Evolutionary conservation across 306 rosid species (phyloP).

Genomic region (Fragaria nilgerrensis): DNA sequence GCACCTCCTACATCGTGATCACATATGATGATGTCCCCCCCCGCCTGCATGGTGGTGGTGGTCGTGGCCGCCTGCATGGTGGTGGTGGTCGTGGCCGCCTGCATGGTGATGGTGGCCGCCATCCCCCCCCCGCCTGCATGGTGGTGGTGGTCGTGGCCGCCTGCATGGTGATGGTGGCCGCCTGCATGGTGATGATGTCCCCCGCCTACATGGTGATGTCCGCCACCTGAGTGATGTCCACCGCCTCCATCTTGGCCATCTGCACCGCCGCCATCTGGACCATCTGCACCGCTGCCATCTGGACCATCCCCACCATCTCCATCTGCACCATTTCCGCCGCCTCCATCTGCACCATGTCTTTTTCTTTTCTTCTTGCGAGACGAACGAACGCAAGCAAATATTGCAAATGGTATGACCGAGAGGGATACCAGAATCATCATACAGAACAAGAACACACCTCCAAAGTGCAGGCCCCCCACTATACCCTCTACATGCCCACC

Average conservation of each 20-base stretch:
- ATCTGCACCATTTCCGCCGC: too few relatives aligned
- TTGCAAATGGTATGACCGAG: neutral
- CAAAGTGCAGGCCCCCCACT: neutral
- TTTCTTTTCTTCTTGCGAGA: neutral
- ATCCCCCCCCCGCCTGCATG: too few relatives aligned
- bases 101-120: neutral
- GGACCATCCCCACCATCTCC: neutral
- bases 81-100: neutral
- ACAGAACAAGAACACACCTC: neutral
- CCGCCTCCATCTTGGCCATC: neutral
- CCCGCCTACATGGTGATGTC: too few relatives aligned
- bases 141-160: too few relatives aligned
- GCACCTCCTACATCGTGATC: too few relatives aligned
- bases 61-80: neutral
- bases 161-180: too few relatives aligned
- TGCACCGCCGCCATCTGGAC: neutral
- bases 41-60: too few relatives aligned
- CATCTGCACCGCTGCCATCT: neutral
- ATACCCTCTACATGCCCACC: too few relatives aligned
- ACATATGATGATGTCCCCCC: too few relatives aligned
- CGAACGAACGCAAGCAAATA: neutral
- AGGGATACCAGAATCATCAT: neutral
- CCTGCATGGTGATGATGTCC: neutral
- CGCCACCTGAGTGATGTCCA: neutral
- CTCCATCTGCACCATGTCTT: too few relatives aligned